These are phyloP conservation scores for Avicennia marina DNA, from an alignment of 257 asterid genomes.

Conservation along the genomic window DNA sequence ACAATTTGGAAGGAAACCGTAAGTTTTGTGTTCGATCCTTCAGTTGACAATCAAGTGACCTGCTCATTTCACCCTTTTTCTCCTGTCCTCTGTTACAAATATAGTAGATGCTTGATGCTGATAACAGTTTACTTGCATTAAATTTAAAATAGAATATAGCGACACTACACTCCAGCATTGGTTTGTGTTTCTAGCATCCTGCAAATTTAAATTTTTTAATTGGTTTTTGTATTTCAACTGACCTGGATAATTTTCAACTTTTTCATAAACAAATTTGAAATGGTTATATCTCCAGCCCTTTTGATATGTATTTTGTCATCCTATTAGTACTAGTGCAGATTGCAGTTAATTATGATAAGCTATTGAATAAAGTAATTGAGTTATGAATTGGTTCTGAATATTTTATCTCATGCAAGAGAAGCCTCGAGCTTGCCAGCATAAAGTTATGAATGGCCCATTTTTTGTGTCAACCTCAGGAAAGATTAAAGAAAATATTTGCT, in stretches of 20 bases:
- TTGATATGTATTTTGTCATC: not conserved
- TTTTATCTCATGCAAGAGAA: too few species aligned
- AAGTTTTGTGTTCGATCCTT: constrained; percentile 38
- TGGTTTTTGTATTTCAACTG: too few species aligned
- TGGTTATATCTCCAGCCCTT: not conserved
- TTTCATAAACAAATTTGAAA: not conserved
- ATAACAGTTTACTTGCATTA: not conserved
- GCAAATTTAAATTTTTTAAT: not conserved
- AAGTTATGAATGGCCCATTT: not conserved
- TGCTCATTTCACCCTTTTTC: not conserved
- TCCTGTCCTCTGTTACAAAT: not conserved
- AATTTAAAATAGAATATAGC: not conserved
- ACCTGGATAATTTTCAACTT: not conserved
- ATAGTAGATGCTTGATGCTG: constrained; percentile 8
- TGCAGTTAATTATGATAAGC: constrained; percentile 4
- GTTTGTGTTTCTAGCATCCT: not conserved
- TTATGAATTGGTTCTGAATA: too few species aligned
- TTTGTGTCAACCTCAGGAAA: not conserved
- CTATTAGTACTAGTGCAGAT: not conserved
- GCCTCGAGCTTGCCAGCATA: not conserved
- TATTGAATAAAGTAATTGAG: too few species aligned
- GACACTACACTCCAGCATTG: not conserved
- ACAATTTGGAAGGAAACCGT: constrained; percentile 78
- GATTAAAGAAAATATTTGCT: not conserved
- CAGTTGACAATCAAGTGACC: constrained; percentile 3